phyloP scores from a whole-genome alignment of 345 rosid genomes.

The Salix koriyanagi region DNA sequence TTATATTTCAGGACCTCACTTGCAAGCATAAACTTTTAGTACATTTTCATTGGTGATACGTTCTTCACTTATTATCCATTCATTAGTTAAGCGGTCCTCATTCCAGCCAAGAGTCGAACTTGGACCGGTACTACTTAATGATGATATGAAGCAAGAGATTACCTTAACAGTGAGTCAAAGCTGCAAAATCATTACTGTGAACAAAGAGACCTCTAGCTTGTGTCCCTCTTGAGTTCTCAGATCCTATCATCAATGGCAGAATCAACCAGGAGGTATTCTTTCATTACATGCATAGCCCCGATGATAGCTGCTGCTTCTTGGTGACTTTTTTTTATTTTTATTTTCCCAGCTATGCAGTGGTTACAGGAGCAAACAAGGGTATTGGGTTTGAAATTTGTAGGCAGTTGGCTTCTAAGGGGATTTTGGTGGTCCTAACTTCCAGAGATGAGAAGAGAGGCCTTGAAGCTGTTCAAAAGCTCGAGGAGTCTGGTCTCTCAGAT shows the following conservation, averaged over 20 bases:
- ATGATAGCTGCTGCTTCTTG: neutral
- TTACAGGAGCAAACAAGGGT: constrained; percentile 34
- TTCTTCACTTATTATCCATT: no score
- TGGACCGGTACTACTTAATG: neutral
- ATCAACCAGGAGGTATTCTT: constrained; percentile 3
- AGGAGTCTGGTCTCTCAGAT: constrained; percentile 6
- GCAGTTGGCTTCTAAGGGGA: constrained; percentile 10
- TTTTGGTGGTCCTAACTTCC: constrained; percentile 11
- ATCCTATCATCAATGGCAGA: neutral
- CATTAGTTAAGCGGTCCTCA: no score
- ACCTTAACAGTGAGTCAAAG: neutral
- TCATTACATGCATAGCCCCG: neutral
- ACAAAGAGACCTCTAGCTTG: neutral
- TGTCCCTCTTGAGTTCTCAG: neutral
- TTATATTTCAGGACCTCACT: no score
- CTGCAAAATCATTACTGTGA: neutral
- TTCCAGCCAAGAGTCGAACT: neutral
- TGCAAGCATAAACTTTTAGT: no score
- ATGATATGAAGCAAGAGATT: neutral
- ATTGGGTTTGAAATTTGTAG: constrained; percentile 24
- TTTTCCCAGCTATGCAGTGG: constrained; percentile 23
- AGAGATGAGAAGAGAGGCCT: constrained; percentile 15
- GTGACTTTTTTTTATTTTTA: neutral
- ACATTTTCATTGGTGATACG: no score
- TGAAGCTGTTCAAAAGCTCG: constrained; percentile 5